Evolutionary conservation across 1,284 basidiomycete genomes (phyloP).

Genomic region (Cutaneotrichosporon sp.): DNA sequence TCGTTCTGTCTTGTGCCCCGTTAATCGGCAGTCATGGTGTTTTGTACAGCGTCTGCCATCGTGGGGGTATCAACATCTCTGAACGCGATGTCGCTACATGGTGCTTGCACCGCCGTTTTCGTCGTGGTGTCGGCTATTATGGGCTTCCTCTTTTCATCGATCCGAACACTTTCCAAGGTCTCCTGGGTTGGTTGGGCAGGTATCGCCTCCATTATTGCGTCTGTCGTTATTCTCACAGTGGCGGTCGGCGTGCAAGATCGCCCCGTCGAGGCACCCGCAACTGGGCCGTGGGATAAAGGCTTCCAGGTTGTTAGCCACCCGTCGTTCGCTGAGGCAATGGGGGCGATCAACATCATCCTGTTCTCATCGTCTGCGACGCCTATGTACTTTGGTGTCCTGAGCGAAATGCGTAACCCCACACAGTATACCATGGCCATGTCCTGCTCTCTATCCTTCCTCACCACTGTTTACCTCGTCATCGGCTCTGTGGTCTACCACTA

Average conservation of each 20-base stretch:
- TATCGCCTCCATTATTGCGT: conserved; percentile 24
- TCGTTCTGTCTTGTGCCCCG: conserved; percentile 14
- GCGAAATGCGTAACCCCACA: conserved; percentile 29
- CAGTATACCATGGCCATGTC: conserved; percentile 24
- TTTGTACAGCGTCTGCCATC: conserved; percentile 28
- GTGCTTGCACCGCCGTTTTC: conserved; percentile 38
- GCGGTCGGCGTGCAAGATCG: conserved; percentile 41
- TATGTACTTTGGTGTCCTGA: conserved; percentile 17
- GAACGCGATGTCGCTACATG: conserved; percentile 36
- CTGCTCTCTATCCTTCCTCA: conserved; percentile 19
- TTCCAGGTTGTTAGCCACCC: conserved; percentile 28
- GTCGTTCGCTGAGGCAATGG: conserved; percentile 28
- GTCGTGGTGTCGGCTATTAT: conserved; percentile 28
- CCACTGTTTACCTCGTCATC: conserved; percentile 23
- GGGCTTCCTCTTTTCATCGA: conserved; percentile 28
- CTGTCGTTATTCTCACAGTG: conserved; percentile 38
- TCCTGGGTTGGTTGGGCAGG: conserved; percentile 42
- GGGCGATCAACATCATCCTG: conserved; percentile 15
- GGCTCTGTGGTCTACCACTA: conserved; percentile 32
- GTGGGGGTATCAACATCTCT: conserved; percentile 30
- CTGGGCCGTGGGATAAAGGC: conserved; percentile 32
- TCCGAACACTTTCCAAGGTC: conserved; percentile 35
- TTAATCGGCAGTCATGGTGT: conserved; percentile 13
- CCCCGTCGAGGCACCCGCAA: conserved; percentile 37
- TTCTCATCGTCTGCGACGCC: conserved; percentile 17